Conservation (phyloP, 1,139 yeast species). For the Candida freyschussii region DNA sequence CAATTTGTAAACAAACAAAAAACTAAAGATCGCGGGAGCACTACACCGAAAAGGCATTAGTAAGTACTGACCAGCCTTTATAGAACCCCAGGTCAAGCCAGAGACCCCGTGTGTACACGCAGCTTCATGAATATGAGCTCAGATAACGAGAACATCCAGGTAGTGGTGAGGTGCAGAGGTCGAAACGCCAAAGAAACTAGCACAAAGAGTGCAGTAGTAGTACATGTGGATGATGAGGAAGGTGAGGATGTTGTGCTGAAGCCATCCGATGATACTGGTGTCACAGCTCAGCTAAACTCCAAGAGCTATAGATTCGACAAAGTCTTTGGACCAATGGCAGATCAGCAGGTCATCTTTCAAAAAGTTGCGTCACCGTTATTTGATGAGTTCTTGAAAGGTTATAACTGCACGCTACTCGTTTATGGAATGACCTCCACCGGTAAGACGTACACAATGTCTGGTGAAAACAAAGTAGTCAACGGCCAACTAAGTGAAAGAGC, state of each 20-base stretch:
- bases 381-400: slow-evolving; percentile 62
- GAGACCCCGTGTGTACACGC: no score
- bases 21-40: not conserved
- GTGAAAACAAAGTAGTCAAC: slow-evolving; percentile 39
- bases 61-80: no score
- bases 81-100: no score
- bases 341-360: slow-evolving; percentile 52
- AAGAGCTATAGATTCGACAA: slow-evolving; percentile 64
- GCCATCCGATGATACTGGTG: slow-evolving; percentile 24
- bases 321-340: slow-evolving; percentile 69
- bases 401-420: slow-evolving; percentile 69
- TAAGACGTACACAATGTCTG: slow-evolving; percentile 78
- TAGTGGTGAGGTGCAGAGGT: slow-evolving; percentile 85
- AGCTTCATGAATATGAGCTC: slow-evolving; percentile 14
- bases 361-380: slow-evolving; percentile 64
- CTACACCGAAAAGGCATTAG: not conserved
- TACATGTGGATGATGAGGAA: slow-evolving; percentile 48
- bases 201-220: slow-evolving; percentile 70
- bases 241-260: slow-evolving; percentile 29
- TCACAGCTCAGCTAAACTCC: slow-evolving; percentile 30
- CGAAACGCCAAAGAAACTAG: slow-evolving; percentile 66
- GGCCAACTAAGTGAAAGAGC: slow-evolving; percentile 58
- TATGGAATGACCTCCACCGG: slow-evolving; percentile 83
- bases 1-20: not conserved
- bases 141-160: slow-evolving; percentile 54